A percentile compares a stretch with the other conserved stretches of the same genome.
Evolutionary conservation across 495 filamentous ascomycete species (phyloP).

Genomic region (Talaromyces proteolyticus): DNA sequence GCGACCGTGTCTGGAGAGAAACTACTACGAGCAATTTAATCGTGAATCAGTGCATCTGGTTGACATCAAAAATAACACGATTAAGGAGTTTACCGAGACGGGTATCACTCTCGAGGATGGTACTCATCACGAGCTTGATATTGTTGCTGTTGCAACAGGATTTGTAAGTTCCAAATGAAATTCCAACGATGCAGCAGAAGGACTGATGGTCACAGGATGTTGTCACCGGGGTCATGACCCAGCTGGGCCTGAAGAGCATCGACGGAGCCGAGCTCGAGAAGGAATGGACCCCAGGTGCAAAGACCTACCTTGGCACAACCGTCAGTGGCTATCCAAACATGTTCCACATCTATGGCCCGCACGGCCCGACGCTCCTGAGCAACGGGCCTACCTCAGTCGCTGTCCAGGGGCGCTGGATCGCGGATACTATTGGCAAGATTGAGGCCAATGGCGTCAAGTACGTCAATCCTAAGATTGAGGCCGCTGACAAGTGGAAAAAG

Average conservation of each 20-base stretch:
- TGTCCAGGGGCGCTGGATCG: conserved; percentile 45
- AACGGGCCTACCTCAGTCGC: conserved; percentile 45
- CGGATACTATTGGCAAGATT: conserved; percentile 36
- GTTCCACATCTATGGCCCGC: conserved; percentile 47
- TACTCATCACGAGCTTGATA: conserved; percentile 39
- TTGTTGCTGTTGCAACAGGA: conserved; percentile 50
- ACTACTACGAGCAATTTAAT: conserved; percentile 57
- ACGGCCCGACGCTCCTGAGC: conserved; percentile 41
- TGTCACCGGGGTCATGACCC: conserved; percentile 43
- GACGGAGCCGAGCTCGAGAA: conserved; percentile 34
- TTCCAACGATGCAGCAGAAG: not conserved
- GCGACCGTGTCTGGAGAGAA: conserved; percentile 45
- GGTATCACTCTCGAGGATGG: conserved; percentile 38
- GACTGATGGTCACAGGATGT: conserved; percentile 21
- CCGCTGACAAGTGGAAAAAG: conserved; percentile 41
- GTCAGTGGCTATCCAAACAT: conserved; percentile 46
- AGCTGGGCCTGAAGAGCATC: conserved; percentile 40
- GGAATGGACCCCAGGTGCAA: conserved; percentile 39
- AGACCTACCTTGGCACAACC: conserved; percentile 43
- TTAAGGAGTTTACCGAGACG: conserved; percentile 35
- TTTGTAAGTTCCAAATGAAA: conserved; percentile 19
- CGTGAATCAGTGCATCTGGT: conserved; percentile 49
- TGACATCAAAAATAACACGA: conserved; percentile 40
- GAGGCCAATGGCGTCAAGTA: conserved; percentile 31
- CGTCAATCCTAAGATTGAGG: conserved; percentile 36